Base-by-base conservation (phyloP, 768 basidiomycete species). In the Calocera viscosa region DNA sequence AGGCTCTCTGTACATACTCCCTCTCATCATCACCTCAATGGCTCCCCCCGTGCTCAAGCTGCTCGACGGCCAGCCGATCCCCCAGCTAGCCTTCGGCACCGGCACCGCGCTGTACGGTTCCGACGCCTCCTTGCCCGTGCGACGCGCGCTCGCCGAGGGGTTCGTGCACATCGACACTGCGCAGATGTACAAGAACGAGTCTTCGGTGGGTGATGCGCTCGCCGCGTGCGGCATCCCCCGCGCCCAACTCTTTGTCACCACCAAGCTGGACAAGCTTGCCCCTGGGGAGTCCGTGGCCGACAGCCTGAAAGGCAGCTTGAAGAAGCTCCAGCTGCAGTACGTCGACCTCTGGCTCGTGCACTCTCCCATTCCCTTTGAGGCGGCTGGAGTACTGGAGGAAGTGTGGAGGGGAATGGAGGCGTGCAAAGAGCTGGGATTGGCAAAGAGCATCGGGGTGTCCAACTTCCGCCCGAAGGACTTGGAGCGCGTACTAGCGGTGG, bases 401-500 rank as follows among this genome's bases (percentile, higher is more conserved):
- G 73, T 82, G 64, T 88, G 87, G 87, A 78, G 78, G 60, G 82
- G 76, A 3, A 81, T 89, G 81, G 86, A 88, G 71, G 81, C 80
- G 41, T 75, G 83, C 39, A 78, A 84, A 71, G 72, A 72, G 24
- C 80, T 78, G 67, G 83, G 83, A 1, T 71, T 79, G 33, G 74
- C 78, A 33, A 74, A 71, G 70, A 72, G 79, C 28, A 89, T 89
- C 71, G 90, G 90, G 33, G 85, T 86, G 34, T 90, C 88, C 70
- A 92, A 92, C 80, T 87, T 84, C 74, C 87, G 85, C 35, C 77
- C 86, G 73, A 76, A 74, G 67, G 83, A 86, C 73, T 78, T 94
- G 19, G 84, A 90, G 73, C 82, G 86, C 70, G 82, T 92, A 64
- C 79, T 90, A 39, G 81, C 85, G 26, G 82, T 79, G 10, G 88